Conservation (phyloP, 176 grass and related monocot species). For the Avena sativa region DNA sequence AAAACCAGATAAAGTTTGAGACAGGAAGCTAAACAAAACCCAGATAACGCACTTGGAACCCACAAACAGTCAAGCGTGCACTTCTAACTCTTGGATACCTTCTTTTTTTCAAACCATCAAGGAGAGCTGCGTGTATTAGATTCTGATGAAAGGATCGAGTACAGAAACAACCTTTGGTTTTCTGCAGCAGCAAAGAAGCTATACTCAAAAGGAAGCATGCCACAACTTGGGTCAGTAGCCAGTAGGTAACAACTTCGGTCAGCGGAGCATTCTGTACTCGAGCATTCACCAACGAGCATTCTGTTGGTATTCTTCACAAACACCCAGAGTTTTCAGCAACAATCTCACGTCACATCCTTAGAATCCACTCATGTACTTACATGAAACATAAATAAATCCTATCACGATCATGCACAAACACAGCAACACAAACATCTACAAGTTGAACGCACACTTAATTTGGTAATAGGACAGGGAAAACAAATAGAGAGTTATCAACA, state of each 20-base stretch:
- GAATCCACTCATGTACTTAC: slow-evolving; percentile 21
- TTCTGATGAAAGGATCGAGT: background rate
- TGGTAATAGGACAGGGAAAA: slow-evolving; percentile 15
- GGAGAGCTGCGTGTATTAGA: background rate
- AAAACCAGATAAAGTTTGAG: too few species aligned
- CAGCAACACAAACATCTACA: slow-evolving; percentile 46
- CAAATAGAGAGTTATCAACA: slow-evolving; percentile 27
- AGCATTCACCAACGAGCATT: background rate
- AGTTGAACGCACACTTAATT: slow-evolving; percentile 32
- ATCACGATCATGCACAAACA: slow-evolving; percentile 14
- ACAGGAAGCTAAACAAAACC: background rate
- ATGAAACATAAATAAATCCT: background rate
- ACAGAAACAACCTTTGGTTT: background rate
- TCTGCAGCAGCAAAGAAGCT: background rate
- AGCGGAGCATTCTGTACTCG: background rate
- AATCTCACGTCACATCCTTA: background rate
- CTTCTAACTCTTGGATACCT: background rate
- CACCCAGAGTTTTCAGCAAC: slow-evolving; percentile 18
- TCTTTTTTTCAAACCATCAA: background rate
- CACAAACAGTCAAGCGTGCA: background rate
- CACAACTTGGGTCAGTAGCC: background rate
- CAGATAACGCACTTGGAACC: background rate
- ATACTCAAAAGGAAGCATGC: background rate
- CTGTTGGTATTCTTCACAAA: slow-evolving; percentile 25
- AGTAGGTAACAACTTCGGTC: background rate